phyloP scores from a whole-genome alignment of 305 asterid species.

The Solanum hybrid region DNA sequence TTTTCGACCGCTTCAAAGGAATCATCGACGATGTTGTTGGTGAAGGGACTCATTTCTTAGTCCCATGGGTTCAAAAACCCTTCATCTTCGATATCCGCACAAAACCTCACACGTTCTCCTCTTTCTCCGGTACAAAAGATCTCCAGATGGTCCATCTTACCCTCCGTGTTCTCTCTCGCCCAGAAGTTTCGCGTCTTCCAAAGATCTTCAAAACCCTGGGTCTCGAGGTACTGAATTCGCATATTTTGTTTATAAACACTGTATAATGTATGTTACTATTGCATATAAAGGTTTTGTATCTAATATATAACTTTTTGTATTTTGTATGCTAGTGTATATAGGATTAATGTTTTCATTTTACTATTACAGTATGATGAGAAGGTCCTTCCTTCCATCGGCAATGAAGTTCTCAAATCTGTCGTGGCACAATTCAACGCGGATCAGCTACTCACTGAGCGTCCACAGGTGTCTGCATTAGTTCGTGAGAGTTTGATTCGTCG shows the following conservation, averaged over 20 bases:
- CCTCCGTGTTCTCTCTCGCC: conserved; percentile 85
- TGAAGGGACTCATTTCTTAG: conserved; percentile 80
- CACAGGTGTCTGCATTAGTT: conserved; percentile 79
- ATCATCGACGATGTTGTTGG: conserved; percentile 63
- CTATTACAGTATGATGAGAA: conserved; percentile 57
- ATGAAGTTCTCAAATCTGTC: conserved; percentile 76
- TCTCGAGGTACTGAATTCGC: conserved; percentile 24
- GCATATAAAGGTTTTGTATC: background rate
- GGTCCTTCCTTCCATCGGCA: conserved; percentile 87
- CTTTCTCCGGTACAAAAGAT: conserved; percentile 86
- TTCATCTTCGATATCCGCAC: conserved; percentile 85
- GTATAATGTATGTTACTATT: background rate
- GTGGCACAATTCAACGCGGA: conserved; percentile 95
- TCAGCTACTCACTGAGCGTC: conserved; percentile 84
- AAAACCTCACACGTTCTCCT: conserved; percentile 72
- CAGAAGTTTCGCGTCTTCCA: conserved; percentile 54
- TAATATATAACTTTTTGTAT: background rate
- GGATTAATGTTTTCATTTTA: background rate
- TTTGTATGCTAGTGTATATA: background rate
- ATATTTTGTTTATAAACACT: background rate
- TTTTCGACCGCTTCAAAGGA: conserved; percentile 87
- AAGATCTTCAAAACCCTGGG: conserved; percentile 80
- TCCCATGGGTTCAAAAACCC: conserved; percentile 88
- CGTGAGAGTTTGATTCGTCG: conserved; percentile 70
- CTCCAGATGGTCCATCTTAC: conserved; percentile 93